phyloP scores from a whole-genome alignment of 768 basidiomycete genomes.

The Suillus paluster region DNA sequence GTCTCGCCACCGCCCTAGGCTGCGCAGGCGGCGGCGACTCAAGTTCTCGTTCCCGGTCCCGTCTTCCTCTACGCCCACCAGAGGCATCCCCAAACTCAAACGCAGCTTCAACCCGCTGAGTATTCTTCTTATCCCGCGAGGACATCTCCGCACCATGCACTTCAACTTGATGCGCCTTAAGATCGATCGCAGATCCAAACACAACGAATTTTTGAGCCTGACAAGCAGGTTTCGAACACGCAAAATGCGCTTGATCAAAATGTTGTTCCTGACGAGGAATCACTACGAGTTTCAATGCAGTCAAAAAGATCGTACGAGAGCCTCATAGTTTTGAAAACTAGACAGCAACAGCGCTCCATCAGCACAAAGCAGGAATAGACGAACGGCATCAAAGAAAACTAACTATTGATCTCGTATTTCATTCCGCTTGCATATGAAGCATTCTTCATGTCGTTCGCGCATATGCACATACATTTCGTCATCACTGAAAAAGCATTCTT shows the following conservation, averaged over 20 bases:
- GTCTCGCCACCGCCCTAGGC: slow-evolving; percentile 41
- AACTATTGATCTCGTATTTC: slow-evolving; percentile 86
- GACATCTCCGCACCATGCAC: slow-evolving; percentile 80
- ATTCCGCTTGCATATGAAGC: slow-evolving; percentile 89
- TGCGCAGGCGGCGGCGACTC: slow-evolving; percentile 46
- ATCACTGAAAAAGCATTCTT: slow-evolving; percentile 90
- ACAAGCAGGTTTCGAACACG: slow-evolving; percentile 76
- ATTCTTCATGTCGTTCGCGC: slow-evolving; percentile 94
- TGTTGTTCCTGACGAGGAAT: slow-evolving; percentile 62
- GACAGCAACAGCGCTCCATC: neutral
- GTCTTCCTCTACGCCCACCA: slow-evolving; percentile 49
- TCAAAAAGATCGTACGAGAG: slow-evolving; percentile 56
- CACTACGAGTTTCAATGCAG: slow-evolving; percentile 10
- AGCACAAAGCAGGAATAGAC: slow-evolving; percentile 1
- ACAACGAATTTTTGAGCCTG: slow-evolving; percentile 93
- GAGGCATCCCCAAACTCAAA: slow-evolving; percentile 71
- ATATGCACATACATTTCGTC: slow-evolving; percentile 95
- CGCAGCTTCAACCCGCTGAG: slow-evolving; percentile 63
- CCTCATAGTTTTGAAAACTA: slow-evolving; percentile 83
- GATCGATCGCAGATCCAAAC: slow-evolving; percentile 84
- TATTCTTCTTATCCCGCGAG: slow-evolving; percentile 69
- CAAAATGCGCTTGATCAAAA: slow-evolving; percentile 75
- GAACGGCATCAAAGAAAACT: slow-evolving; percentile 40
- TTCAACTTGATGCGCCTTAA: slow-evolving; percentile 90
- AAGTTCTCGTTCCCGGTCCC: slow-evolving; percentile 54